Conservation (phyloP, 176 grass and related monocot species). For the Ananas comosus region DNA sequence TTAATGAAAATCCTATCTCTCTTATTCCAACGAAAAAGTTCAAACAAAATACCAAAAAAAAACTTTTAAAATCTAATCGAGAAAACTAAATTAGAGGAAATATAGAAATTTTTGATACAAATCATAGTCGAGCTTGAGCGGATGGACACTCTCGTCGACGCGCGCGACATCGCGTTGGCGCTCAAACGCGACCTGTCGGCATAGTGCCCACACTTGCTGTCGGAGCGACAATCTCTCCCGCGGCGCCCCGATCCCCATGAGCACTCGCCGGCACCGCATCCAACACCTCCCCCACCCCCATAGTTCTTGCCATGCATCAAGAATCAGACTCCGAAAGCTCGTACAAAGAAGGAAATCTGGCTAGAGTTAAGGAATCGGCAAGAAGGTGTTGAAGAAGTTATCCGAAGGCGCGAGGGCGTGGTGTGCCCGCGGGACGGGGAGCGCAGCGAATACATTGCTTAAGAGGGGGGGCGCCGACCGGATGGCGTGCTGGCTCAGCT, state of each 20-base stretch:
- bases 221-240: constrained; percentile 49
- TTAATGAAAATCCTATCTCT: too few species aligned
- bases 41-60: too few species aligned
- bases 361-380: not conserved
- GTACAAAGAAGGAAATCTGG: not conserved
- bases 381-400: constrained; percentile 97
- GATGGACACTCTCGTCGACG: constrained; percentile 64
- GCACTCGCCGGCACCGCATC: constrained; percentile 77
- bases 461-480: constrained; percentile 86
- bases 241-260: constrained; percentile 43
- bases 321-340: not conserved
- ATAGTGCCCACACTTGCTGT: constrained; percentile 89
- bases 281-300: constrained; percentile 36
- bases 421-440: constrained; percentile 44
- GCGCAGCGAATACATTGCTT: too few species aligned
- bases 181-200: constrained; percentile 70
- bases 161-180: constrained; percentile 44
- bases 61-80: too few species aligned
- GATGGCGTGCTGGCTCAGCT: constrained; percentile 61
- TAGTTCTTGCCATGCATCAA: constrained; percentile 44
- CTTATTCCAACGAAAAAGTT: too few species aligned
- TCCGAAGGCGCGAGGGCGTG: constrained; percentile 52
- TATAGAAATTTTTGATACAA: too few species aligned
- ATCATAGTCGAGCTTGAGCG: constrained; percentile 60
- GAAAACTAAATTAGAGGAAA: too few species aligned